Percentiles rank a stretch among this genome's conserved stretches.
Evolutionary conservation across 371 early-diverging fungal genomes (phyloP).

Genomic region (Mortierella sp.): DNA sequence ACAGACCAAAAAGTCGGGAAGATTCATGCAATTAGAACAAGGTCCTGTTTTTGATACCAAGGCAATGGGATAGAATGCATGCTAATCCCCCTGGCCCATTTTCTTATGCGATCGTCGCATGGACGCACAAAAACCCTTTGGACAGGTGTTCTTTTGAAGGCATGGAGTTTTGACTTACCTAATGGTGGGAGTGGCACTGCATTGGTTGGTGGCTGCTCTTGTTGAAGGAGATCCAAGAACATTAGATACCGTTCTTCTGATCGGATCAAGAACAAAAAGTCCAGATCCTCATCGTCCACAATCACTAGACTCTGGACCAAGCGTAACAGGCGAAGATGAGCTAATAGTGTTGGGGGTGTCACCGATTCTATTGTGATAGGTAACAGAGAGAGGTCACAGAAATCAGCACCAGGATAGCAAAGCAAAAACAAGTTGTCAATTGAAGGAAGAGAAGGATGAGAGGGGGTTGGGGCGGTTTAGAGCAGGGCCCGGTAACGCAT

Average conservation of each 20-base stretch:
- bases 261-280: conserved; percentile 51
- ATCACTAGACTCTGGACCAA: conserved; percentile 44
- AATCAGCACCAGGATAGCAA: not conserved
- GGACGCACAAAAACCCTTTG: not conserved
- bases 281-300: conserved; percentile 42
- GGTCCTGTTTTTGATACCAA: no score
- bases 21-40: no score
- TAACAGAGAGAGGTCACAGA: no score
- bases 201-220: conserved; percentile 18
- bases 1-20: no score
- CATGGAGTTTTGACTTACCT: no score
- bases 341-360: conserved; percentile 31
- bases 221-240: conserved; percentile 44
- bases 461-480: not conserved
- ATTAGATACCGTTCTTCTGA: conserved; percentile 50
- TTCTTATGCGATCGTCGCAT: no score
- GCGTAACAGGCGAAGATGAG: conserved; percentile 43
- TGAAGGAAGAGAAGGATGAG: not conserved
- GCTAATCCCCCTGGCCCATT: no score
- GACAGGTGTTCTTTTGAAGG: no score
- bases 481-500: no score
- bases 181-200: conserved; percentile 40
- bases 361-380: conserved; percentile 45
- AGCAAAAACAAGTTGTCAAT: not conserved
- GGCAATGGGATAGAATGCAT: no score